Base-by-base conservation (phyloP, 2,329 filamentous ascomycete species). In the Fusarium zealandicum region DNA sequence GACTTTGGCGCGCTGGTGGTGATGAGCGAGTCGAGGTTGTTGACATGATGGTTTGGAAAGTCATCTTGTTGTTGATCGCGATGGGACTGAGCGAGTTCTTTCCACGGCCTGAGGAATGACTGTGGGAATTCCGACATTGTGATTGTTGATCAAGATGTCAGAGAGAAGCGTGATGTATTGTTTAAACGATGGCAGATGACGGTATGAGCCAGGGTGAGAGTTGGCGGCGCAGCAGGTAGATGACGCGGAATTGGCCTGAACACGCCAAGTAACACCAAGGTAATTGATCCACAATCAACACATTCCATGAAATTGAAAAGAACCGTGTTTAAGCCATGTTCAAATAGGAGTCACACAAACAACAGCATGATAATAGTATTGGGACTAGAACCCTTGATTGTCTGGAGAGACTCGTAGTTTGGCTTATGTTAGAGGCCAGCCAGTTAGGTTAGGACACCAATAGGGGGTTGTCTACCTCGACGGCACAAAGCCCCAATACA, bases 11-110 rank as follows among this genome's bases (percentile, higher is more conserved):
- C 66, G 51, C 82, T 82, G 14, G 73, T 76, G 5, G 78, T 80
- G 49, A 83, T 72, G 47, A 87, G 75, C 9, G 70, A 72, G 44
- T 76, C 72, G 7, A 78, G 72, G 36, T 80, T 70, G 38, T 69
- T 59, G 40, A 75, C 68, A 59, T 79, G 74, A 67, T 82, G 80
- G 32, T 76, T 75, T 13, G 82, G 83, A 31, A 84, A 76, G 57
- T 82, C 78, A 45, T 69, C 37, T 13, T 65, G 59, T 32, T 76
- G 74, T 33, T 75, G 69, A 5, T 70, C 61, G 51, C 70, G 68
- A 36, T 67, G 70, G 22, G 70, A 62, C 8, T 63, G 64, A 0
- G 76, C 67, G 1, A 70, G 56, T 6, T 73, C 66, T 30, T 63
- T 70, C 75, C 75, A 78, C 4, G 73, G 73, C n/a, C 65, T 61